Conservation (phyloP, 352 stramenopile species). For the Phytopythium cucurbitacearum region DNA sequence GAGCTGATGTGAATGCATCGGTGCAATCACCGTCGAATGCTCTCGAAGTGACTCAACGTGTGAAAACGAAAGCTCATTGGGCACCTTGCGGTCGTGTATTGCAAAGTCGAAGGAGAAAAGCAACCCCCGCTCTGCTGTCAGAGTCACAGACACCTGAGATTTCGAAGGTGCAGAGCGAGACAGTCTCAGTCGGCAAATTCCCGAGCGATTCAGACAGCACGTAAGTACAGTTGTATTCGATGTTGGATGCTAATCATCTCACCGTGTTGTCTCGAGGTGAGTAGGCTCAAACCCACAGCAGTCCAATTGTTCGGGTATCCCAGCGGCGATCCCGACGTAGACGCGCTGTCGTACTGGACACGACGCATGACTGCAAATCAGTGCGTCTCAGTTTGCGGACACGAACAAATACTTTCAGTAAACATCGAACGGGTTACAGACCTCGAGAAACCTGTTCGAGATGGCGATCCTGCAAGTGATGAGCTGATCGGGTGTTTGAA, state of each 20-base stretch:
- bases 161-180: too few relatives aligned
- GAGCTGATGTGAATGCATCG: slow-evolving; percentile 26
- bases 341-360: slow-evolving; percentile 25
- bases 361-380: slow-evolving; percentile 3
- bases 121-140: not conserved
- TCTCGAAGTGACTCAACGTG: not conserved
- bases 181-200: not conserved
- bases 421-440: not conserved
- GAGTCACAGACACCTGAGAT: too few relatives aligned
- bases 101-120: slow-evolving; percentile 1
- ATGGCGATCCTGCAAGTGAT: not conserved
- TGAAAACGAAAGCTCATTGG: slow-evolving; percentile 27
- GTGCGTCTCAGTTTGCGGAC: not conserved
- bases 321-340: not conserved
- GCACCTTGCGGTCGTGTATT: slow-evolving; percentile 38
- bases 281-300: too few relatives aligned
- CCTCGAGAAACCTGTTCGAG: not conserved
- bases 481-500: slow-evolving; percentile 14
- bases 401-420: not conserved
- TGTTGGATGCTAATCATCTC: too few relatives aligned
- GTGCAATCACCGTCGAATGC: not conserved
- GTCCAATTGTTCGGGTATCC: too few relatives aligned
- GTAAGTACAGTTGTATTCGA: not conserved
- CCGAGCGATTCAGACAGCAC: not conserved
- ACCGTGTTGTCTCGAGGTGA: too few relatives aligned